Conservation (phyloP, 176 grass and related monocot genomes). For the Phragmites australis region DNA sequence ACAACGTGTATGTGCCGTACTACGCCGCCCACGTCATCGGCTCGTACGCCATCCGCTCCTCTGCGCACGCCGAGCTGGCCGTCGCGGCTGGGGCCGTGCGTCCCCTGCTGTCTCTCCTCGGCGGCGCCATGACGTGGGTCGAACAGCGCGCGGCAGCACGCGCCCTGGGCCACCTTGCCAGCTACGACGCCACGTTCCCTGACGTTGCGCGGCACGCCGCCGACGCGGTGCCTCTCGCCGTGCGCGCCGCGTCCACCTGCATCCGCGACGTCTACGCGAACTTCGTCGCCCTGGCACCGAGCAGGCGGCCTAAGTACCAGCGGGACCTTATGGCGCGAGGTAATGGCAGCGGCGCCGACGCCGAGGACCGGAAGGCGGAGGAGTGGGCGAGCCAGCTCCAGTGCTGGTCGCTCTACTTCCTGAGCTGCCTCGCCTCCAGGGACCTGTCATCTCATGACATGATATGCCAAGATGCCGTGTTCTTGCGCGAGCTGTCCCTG, state of each 20-base stretch:
- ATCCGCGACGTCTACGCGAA: conserved; percentile 50
- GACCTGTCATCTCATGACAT: conserved; percentile 59
- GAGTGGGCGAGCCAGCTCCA: conserved; percentile 99
- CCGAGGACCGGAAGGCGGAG: conserved; percentile 80
- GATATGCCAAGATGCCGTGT: conserved; percentile 54
- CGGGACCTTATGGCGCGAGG: conserved; percentile 61
- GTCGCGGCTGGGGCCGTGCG: conserved; percentile 60
- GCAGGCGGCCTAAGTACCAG: conserved; percentile 68
- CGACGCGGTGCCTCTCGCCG: conserved; percentile 66
- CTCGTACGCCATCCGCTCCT: conserved; percentile 75
- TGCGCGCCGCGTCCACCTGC: conserved; percentile 55
- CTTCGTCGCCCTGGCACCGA: conserved; percentile 46
- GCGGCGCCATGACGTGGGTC: conserved; percentile 79
- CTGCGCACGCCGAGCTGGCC: conserved; percentile 65
- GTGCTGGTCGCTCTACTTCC: conserved; percentile 92
- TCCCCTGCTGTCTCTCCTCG: conserved; percentile 56
- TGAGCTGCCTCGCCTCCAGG: conserved; percentile 81
- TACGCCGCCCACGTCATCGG: conserved; percentile 84
- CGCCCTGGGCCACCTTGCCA: conserved; percentile 83
- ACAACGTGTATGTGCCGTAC: conserved; percentile 76
- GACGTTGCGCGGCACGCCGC: conserved; percentile 51
- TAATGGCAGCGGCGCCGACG: conserved; percentile 43
- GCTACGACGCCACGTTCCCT: conserved; percentile 80
- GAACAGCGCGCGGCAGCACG: conserved; percentile 79
- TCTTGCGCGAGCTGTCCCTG: conserved; percentile 65